These are phyloP conservation scores for Colletotrichum sp. DNA, from an alignment of 2,329 filamentous ascomycete species.

Conservation along the genomic window DNA sequence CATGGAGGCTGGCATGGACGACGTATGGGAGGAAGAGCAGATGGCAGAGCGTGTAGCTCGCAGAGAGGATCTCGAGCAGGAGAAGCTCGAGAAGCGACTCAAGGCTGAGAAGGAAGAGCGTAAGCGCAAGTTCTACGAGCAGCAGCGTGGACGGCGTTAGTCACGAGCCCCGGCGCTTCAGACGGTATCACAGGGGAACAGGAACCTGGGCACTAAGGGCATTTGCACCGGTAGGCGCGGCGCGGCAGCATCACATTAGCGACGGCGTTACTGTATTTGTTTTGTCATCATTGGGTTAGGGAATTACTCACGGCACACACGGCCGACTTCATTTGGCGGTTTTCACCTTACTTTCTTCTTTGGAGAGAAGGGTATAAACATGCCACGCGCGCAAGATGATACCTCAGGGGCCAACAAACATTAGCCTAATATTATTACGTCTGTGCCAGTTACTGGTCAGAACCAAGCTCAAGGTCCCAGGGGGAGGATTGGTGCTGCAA, in stretches of 20 bases:
- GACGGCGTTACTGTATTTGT: slow-evolving; percentile 37
- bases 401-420: not conserved
- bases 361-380: not conserved
- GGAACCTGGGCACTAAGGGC: not conserved
- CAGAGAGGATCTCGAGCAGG: slow-evolving; percentile 70
- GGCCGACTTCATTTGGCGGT: not conserved
- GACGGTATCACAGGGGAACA: not conserved
- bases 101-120: slow-evolving; percentile 68
- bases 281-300: not conserved
- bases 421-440: slow-evolving; percentile 11
- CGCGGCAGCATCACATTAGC: slow-evolving; percentile 36
- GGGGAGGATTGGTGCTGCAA: not conserved
- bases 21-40: slow-evolving; percentile 75
- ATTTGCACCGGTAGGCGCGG: slow-evolving; percentile 13
- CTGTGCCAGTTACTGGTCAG: not conserved
- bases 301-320: not conserved
- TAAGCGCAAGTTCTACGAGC: slow-evolving; percentile 43
- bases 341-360: not conserved
- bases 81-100: slow-evolving; percentile 64
- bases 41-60: slow-evolving; percentile 66
- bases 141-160: slow-evolving; percentile 19
- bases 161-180: not conserved
- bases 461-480: not conserved
- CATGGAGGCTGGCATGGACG: slow-evolving; percentile 78
- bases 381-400: slow-evolving; percentile 1